Evolutionary conservation across 192 early-diverging fungal species (phyloP).

Genomic region (Funneliformis mosseae): DNA sequence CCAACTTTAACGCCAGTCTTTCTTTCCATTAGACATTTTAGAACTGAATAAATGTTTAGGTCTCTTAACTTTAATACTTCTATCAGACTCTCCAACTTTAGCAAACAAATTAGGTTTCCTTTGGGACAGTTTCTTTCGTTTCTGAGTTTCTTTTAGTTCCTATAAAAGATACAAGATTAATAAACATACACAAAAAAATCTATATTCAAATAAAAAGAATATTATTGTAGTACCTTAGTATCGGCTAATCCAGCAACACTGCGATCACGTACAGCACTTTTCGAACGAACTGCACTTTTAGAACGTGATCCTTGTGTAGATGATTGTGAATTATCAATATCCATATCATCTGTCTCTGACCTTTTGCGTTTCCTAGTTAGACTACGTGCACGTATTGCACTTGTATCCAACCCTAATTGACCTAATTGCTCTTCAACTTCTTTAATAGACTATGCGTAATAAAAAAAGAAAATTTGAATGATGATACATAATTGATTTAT

Average conservation of each 20-base stretch:
- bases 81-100: conserved; percentile 90
- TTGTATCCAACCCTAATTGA: conserved; percentile 72
- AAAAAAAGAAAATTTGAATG: background rate
- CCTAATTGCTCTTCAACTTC: conserved; percentile 77
- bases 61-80: conserved; percentile 88
- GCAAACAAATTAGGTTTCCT: conserved; percentile 76
- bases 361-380: conserved; percentile 74
- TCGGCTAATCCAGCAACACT: background rate
- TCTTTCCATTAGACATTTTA: conserved; percentile 82
- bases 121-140: conserved; percentile 74
- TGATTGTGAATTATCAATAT: conserved; percentile 63
- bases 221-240: background rate
- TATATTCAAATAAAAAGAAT: background rate
- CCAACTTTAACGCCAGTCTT: conserved; percentile 72
- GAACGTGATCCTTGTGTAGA: conserved; percentile 44
- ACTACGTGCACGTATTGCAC: conserved; percentile 64
- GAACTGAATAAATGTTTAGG: conserved; percentile 98
- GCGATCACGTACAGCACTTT: conserved; percentile 17
- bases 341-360: conserved; percentile 69
- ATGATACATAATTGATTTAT: conserved; percentile 28
- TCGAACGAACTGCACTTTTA: background rate
- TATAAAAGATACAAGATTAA: conserved; percentile 26
- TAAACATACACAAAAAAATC: background rate
- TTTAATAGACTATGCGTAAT: conserved; percentile 38
- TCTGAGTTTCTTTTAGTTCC: conserved; percentile 70